Conservation (phyloP, 2,329 filamentous ascomycete species). For the Neodidymelliopsis sp. region DNA sequence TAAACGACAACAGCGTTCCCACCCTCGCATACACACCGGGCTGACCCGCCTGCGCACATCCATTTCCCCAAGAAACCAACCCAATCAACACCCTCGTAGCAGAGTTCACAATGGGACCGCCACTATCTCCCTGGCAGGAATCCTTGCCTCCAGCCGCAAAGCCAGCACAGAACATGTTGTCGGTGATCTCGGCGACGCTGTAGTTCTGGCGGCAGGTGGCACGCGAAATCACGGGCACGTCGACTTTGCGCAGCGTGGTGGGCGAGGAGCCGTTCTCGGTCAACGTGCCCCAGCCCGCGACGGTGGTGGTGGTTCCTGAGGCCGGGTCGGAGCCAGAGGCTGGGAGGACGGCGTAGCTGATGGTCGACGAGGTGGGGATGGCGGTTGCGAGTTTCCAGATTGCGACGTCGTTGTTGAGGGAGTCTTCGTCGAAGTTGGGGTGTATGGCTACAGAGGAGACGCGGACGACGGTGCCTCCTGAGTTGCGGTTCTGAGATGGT, state of each 20-base stretch:
- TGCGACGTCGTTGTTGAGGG: slow-evolving; percentile 33
- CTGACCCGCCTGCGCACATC: slow-evolving; percentile 30
- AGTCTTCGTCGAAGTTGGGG: slow-evolving; percentile 28
- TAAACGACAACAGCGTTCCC: slow-evolving; percentile 26
- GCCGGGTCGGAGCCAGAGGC: slow-evolving; percentile 34
- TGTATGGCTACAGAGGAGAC: slow-evolving; percentile 29
- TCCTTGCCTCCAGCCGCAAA: slow-evolving; percentile 36
- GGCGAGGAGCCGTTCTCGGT: slow-evolving; percentile 19
- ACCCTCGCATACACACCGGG: slow-evolving; percentile 40
- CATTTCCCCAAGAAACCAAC: slow-evolving; percentile 36
- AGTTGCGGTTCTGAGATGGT: slow-evolving; percentile 21
- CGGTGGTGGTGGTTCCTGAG: slow-evolving; percentile 25
- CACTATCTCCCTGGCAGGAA: slow-evolving; percentile 45
- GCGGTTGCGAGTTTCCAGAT: slow-evolving; percentile 36
- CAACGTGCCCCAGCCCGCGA: slow-evolving; percentile 39
- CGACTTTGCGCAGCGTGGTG: slow-evolving; percentile 34
- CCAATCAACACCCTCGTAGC: slow-evolving; percentile 20
- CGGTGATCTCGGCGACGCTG: slow-evolving; percentile 26
- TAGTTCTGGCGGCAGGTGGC: slow-evolving; percentile 32
- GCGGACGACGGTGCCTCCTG: slow-evolving; percentile 29
- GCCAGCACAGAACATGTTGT: slow-evolving; percentile 41
- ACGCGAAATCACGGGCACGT: slow-evolving; percentile 39
- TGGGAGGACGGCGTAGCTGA: slow-evolving; percentile 32
- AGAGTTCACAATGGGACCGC: slow-evolving; percentile 35
- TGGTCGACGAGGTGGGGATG: slow-evolving; percentile 34